These are phyloP conservation scores for Rhytidiadelphus loreus DNA, from an alignment of 225 moss, liverwort and hornwort species.

Conservation along the genomic window DNA sequence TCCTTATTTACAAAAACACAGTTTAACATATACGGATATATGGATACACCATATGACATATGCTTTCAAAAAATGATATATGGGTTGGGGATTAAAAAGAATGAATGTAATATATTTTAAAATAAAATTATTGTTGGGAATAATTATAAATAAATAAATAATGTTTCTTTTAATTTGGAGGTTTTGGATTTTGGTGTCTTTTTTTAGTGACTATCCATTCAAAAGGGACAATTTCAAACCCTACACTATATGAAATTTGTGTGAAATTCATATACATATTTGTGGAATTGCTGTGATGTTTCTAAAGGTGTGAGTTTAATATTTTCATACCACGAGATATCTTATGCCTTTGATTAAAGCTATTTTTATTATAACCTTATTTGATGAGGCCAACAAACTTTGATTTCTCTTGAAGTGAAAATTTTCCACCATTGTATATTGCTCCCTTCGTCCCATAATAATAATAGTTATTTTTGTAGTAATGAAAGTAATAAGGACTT, in stretches of 20 bases:
- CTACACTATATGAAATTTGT: no score
- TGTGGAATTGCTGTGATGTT: neutral
- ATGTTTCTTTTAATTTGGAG: accelerated
- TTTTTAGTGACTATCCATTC: neutral
- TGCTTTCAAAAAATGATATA: neutral
- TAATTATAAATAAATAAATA: neutral
- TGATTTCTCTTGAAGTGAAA: neutral
- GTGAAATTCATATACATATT: neutral
- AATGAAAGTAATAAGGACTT: neutral
- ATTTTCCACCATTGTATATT: neutral
- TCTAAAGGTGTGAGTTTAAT: neutral
- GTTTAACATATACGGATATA: no score
- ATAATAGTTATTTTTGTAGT: neutral
- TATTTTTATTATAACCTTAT: neutral
- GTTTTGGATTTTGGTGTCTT: neutral
- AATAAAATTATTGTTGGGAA: no score
- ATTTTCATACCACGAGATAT: accelerated
- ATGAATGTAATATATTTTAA: neutral
- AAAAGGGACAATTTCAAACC: neutral
- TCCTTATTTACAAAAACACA: no score
- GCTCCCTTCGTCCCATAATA: no score
- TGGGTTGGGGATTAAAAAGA: neutral
- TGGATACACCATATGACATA: no score
- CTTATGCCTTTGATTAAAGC: accelerated
- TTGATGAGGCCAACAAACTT: neutral